These are phyloP conservation scores for Medicago lupulina DNA, from an alignment of 306 rosid genomes.

Conservation along the genomic window DNA sequence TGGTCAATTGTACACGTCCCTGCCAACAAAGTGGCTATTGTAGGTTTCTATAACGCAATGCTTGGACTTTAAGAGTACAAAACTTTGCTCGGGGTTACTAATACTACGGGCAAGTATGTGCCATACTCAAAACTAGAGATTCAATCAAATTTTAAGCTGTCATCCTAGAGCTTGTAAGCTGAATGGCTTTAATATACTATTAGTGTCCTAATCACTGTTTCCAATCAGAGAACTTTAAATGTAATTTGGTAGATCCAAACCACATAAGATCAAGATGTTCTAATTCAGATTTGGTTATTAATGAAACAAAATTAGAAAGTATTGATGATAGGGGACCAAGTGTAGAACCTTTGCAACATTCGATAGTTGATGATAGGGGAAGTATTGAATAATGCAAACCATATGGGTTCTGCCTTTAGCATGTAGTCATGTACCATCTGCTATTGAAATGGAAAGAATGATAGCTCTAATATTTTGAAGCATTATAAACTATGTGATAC, in stretches of 20 bases:
- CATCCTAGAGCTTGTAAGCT: background rate
- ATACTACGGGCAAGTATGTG: too few relatives aligned
- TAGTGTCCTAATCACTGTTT: background rate
- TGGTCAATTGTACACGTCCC: background rate
- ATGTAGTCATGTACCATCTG: background rate
- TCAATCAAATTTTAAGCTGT: background rate
- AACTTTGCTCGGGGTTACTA: too few relatives aligned
- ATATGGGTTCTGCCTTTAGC: background rate
- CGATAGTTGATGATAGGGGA: background rate
- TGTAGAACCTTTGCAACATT: background rate
- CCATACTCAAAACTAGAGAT: background rate
- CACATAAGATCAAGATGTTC: background rate
- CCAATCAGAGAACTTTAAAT: background rate
- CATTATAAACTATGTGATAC: background rate
- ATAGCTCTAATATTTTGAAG: conserved; percentile 5
- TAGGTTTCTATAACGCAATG: too few relatives aligned
- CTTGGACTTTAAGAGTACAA: too few relatives aligned
- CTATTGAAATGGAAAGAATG: background rate
- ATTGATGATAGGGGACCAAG: background rate
- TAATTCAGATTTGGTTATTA: conserved; percentile 8
- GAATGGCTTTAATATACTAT: too few relatives aligned
- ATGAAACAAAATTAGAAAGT: background rate
- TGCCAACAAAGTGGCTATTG: too few relatives aligned
- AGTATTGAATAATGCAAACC: conserved; percentile 9
- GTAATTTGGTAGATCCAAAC: background rate